Evolutionary conservation across 176 grass and related monocot genomes (phyloP).

Genomic region (Aegilops tauschii): DNA sequence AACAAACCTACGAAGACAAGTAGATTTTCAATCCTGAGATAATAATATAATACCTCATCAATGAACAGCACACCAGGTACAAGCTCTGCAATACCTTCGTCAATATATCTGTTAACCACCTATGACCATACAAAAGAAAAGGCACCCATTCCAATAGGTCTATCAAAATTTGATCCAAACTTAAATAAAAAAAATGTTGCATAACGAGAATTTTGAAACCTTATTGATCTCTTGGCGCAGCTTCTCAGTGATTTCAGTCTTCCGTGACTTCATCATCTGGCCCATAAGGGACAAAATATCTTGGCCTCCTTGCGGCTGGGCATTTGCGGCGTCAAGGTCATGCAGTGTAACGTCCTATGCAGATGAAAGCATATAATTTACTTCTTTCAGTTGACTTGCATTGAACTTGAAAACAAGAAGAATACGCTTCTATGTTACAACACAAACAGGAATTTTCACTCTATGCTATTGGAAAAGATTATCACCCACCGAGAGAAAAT

Average conservation of each 20-base stretch:
- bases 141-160: background rate
- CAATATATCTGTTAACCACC: conserved; percentile 92
- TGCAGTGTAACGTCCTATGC: conserved; percentile 86
- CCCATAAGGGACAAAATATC: conserved; percentile 99
- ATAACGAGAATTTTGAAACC: conserved; percentile 38
- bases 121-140: conserved; percentile 37
- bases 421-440: background rate
- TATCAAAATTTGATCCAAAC: background rate
- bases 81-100: conserved; percentile 97
- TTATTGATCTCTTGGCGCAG: conserved; percentile 94
- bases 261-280: conserved; percentile 93
- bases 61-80: conserved; percentile 94
- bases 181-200: conserved; percentile 6
- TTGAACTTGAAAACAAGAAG: background rate
- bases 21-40: background rate
- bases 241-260: conserved; percentile 97
- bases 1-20: background rate
- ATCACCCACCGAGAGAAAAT: background rate
- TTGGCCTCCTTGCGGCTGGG: conserved; percentile 97
- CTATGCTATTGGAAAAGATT: background rate
- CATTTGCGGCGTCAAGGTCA: conserved; percentile 98
- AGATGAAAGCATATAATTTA: conserved; percentile 27
- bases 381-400: background rate
- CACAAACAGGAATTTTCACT: background rate
- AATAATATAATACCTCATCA: conserved; percentile 65